Percentiles rank a stretch among this genome's conserved stretches.
Evolutionary conservation across 2,329 filamentous ascomycete species (phyloP).

Genomic region (Cephalotrichum gorgonifer): DNA sequence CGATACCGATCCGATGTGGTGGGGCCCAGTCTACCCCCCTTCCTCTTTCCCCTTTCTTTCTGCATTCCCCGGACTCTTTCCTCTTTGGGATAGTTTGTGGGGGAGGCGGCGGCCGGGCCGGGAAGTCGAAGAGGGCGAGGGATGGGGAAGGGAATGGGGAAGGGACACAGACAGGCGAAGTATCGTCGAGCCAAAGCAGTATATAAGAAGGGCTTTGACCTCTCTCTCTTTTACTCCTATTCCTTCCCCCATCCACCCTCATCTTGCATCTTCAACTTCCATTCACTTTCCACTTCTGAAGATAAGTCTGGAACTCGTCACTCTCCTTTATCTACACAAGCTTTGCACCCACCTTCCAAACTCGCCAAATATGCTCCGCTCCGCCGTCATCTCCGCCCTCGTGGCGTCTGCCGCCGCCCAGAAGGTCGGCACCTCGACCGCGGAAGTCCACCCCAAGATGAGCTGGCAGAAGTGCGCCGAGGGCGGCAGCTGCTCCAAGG

Average conservation of each 20-base stretch:
- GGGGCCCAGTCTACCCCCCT: background rate
- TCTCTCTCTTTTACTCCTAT: too few species aligned
- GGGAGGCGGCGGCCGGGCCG: background rate
- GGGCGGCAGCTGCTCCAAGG: conserved; percentile 27
- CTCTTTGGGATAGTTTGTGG: background rate
- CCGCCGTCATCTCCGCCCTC: conserved; percentile 11
- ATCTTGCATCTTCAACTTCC: too few species aligned
- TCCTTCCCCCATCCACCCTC: too few species aligned
- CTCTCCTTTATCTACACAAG: too few species aligned
- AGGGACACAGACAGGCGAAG: too few species aligned
- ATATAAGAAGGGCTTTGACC: too few species aligned
- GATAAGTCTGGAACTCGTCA: too few species aligned
- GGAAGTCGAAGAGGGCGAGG: background rate
- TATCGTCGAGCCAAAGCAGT: too few species aligned
- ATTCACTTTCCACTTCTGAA: too few species aligned
- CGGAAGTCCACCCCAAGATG: conserved; percentile 32
- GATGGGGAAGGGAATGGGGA: background rate
- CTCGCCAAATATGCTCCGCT: conserved; percentile 4
- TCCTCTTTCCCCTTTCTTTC: background rate
- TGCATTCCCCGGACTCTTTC: background rate
- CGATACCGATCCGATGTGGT: too few species aligned
- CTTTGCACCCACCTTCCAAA: too few species aligned
- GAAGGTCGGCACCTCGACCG: conserved; percentile 24
- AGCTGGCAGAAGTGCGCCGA: conserved; percentile 33
- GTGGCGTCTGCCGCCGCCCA: conserved; percentile 27